A percentile compares a stretch with the other conserved stretches of the same genome.
These are phyloP conservation scores for Aspergillus novoparasiticus DNA, from an alignment of 2,329 filamentous ascomycete genomes.

Conservation along the genomic window DNA sequence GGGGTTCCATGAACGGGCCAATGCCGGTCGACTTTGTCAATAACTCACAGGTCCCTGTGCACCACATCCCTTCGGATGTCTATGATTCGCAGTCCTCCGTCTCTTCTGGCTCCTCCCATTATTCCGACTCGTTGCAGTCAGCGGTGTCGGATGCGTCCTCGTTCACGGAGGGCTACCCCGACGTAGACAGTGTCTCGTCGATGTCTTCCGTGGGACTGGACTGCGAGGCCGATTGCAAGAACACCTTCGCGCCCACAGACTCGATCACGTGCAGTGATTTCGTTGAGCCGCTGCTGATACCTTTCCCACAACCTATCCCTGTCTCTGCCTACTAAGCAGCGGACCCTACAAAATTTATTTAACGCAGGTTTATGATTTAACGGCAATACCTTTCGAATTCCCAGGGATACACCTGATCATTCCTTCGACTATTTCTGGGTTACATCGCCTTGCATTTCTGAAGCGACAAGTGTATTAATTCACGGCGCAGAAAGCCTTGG, in stretches of 20 bases:
- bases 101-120: conserved; percentile 37
- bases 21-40: conserved; percentile 39
- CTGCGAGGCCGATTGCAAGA: conserved; percentile 33
- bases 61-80: conserved; percentile 36
- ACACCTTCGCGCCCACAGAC: conserved; percentile 31
- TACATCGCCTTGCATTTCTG: conserved; percentile 16
- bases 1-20: conserved; percentile 40
- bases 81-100: conserved; percentile 41
- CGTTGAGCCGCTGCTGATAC: conserved; percentile 32
- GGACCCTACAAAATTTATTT: conserved; percentile 1
- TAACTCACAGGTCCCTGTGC: conserved; percentile 39
- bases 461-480: conserved; percentile 22
- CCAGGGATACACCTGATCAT: background rate
- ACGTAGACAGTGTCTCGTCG: conserved; percentile 36
- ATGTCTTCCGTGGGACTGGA: conserved; percentile 39
- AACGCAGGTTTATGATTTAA: conserved; percentile 25
- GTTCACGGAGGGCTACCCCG: conserved; percentile 41
- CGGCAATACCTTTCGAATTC: conserved; percentile 12
- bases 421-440: conserved; percentile 11
- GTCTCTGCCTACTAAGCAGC: conserved; percentile 30
- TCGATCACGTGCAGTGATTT: conserved; percentile 30
- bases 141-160: conserved; percentile 44
- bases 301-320: conserved; percentile 26
- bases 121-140: conserved; percentile 42
- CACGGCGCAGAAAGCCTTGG: conserved; percentile 16